Evolutionary conservation across 345 rosid genomes (phyloP).

Genomic region (Populus pruinosa): DNA sequence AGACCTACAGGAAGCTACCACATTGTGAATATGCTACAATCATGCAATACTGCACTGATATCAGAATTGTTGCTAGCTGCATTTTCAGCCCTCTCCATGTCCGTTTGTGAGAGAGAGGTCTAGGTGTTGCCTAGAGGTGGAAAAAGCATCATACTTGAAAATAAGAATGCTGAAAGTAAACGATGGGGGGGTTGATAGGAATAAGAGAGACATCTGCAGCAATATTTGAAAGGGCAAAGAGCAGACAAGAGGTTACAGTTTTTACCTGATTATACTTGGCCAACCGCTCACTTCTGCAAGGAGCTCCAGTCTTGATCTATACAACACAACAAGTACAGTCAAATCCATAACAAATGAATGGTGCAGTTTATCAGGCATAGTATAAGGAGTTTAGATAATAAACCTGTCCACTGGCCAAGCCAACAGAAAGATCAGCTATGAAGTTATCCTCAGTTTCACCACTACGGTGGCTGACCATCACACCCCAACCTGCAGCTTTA

Average conservation of each 20-base stretch:
- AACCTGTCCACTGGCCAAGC: constrained; percentile 98
- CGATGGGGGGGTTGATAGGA: background rate
- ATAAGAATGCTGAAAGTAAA: background rate
- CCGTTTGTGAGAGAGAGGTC: background rate
- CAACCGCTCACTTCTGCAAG: constrained; percentile 90
- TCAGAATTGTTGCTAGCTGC: background rate
- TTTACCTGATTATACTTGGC: constrained; percentile 97
- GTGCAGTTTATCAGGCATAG: constrained; percentile 4
- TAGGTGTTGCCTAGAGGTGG: background rate
- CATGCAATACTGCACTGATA: background rate
- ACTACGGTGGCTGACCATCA: constrained; percentile 97
- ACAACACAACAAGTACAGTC: constrained; percentile 13
- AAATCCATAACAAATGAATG: background rate
- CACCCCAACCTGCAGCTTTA: constrained; percentile 99
- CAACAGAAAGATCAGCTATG: constrained; percentile 94
- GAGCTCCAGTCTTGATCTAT: constrained; percentile 99
- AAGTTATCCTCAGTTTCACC: constrained; percentile 98
- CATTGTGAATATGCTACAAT: background rate
- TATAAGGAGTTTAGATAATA: constrained; percentile 10
- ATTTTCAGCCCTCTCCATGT: background rate
- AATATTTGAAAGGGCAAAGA: background rate
- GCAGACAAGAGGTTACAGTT: background rate
- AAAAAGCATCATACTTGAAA: background rate
- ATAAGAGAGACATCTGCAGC: background rate
- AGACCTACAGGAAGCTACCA: background rate